Conservation (phyloP, 2,329 filamentous ascomycete species). For the Colletotrichum theobromicola region DNA sequence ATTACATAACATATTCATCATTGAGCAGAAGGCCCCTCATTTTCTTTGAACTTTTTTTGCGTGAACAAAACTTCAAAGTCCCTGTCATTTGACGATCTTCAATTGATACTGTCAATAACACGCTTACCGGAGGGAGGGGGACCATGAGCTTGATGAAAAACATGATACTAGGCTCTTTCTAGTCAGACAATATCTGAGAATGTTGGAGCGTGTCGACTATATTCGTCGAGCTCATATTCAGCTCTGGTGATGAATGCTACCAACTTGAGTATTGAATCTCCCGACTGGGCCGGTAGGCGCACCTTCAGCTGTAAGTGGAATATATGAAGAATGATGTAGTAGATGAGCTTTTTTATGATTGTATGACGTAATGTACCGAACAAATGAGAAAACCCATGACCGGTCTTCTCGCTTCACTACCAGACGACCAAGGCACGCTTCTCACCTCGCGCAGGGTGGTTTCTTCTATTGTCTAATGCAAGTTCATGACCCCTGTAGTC, state of each 20-base stretch:
- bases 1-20: not conserved
- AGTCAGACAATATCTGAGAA: not conserved
- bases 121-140: accelerated
- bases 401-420: not conserved
- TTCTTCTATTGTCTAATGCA: not conserved
- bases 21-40: not conserved
- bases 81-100: not conserved
- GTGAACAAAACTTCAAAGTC: not conserved
- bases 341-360: not conserved
- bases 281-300: not conserved
- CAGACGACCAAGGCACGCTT: not conserved
- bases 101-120: not conserved
- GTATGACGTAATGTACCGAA: not conserved
- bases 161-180: accelerated
- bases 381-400: not conserved
- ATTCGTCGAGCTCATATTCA: not conserved
- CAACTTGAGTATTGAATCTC: not conserved
- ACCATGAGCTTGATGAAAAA: not conserved
- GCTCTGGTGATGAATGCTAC: not conserved
- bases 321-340: not conserved
- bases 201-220: accelerated
- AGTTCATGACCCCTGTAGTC: not conserved
- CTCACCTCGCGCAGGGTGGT: not conserved
- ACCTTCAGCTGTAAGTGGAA: not conserved
- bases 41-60: not conserved